phyloP scores from a whole-genome alignment of 1,284 basidiomycete genomes.

The Amylostereum chailletii region DNA sequence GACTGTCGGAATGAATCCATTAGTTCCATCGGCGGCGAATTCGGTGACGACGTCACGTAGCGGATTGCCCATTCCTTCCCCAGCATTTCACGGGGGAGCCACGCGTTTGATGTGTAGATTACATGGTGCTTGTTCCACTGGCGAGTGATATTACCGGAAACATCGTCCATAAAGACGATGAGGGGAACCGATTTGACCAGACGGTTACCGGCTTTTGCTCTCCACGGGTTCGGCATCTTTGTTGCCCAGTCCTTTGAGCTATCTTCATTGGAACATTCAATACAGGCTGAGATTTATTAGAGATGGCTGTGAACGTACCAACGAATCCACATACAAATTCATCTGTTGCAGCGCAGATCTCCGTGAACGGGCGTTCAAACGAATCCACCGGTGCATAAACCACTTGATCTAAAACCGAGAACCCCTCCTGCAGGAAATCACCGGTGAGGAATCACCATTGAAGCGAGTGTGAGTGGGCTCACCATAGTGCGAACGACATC shows the following conservation, averaged over 20 bases:
- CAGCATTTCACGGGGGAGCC: constrained; percentile 15
- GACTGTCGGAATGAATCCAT: constrained; percentile 17
- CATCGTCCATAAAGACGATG: constrained; percentile 23
- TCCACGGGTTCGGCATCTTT: constrained; percentile 16
- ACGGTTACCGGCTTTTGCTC: constrained; percentile 9
- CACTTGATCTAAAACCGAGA: neutral
- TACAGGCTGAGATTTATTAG: neutral
- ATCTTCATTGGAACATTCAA: neutral
- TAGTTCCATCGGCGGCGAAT: constrained; percentile 20
- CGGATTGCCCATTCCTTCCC: constrained; percentile 20
- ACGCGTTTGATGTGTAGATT: constrained; percentile 19
- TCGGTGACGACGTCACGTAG: constrained; percentile 21
- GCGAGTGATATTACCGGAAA: constrained; percentile 23
- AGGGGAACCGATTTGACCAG: constrained; percentile 17
- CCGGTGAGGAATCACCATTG: too few species aligned
- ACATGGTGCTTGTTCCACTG: constrained; percentile 24
- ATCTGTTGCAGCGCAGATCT: neutral
- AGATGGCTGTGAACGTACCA: neutral
- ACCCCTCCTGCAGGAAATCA: too few species aligned
- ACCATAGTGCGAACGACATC: neutral
- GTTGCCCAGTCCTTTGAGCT: constrained; percentile 9
- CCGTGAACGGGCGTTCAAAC: neutral
- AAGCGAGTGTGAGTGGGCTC: neutral
- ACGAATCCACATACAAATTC: neutral
- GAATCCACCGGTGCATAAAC: neutral